Evolutionary conservation across 2,329 filamentous ascomycete species (phyloP).

Genomic region (Botrytis sinoallii): DNA sequence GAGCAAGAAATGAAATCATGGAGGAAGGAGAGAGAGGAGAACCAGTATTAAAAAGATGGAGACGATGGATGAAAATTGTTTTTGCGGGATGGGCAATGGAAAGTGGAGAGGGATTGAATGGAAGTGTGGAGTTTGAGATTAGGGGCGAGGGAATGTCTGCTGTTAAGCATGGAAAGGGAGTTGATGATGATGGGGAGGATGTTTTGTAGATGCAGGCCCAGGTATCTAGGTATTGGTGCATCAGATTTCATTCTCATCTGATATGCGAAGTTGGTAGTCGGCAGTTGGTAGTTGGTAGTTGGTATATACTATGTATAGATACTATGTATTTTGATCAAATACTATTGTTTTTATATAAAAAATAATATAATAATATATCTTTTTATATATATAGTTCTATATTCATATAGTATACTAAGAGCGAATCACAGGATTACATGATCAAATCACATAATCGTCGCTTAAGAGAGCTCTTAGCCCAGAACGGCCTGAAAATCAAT

Average conservation of each 20-base stretch:
- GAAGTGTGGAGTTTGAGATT: constrained; percentile 71
- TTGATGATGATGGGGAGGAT: constrained; percentile 16
- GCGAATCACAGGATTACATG: no score
- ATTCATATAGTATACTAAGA: no score
- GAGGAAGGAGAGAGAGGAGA: constrained; percentile 45
- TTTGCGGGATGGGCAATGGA: constrained; percentile 74
- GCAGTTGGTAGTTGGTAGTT: background rate
- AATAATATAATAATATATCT: no score
- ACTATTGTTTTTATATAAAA: no score
- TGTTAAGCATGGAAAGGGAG: constrained; percentile 20
- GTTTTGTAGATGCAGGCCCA: background rate
- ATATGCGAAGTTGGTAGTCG: background rate
- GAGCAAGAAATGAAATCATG: constrained; percentile 35
- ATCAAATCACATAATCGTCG: no score
- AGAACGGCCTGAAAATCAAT: no score
- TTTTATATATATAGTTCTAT: no score
- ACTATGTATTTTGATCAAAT: background rate
- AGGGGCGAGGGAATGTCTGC: constrained; percentile 59
- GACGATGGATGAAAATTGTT: constrained; percentile 80
- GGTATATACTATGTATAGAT: background rate
- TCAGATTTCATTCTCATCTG: background rate
- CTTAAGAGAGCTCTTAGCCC: no score
- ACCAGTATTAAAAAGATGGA: constrained; percentile 57
- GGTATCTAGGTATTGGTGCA: background rate
- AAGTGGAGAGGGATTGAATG: constrained; percentile 47